A percentile compares a stretch with the other conserved stretches of the same genome.
These are phyloP conservation scores for Pseudogymnoascus sp. DNA, from an alignment of 2,329 filamentous ascomycete genomes.

Conservation along the genomic window DNA sequence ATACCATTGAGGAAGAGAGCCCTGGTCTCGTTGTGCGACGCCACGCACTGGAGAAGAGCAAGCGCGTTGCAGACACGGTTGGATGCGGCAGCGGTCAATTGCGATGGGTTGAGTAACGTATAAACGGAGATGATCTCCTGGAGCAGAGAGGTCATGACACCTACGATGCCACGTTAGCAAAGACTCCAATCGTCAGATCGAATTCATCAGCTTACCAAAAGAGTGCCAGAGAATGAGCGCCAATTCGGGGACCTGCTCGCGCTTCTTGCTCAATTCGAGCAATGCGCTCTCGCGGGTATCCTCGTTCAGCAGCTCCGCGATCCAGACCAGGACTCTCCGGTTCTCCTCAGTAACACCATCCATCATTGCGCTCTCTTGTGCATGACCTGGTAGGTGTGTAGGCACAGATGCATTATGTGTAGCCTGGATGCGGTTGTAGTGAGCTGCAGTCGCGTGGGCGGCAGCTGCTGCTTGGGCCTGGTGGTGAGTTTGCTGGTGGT, in stretches of 20 bases:
- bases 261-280: constrained; percentile 95
- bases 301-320: constrained; percentile 84
- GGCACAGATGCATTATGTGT: constrained; percentile 43
- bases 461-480: constrained; percentile 31
- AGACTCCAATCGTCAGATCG: constrained; percentile 12
- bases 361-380: constrained; percentile 52
- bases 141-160: constrained; percentile 94
- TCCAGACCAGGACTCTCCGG: constrained; percentile 83
- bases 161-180: constrained; percentile 39
- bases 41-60: constrained; percentile 91
- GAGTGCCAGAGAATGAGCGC: constrained; percentile 97
- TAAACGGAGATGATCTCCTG: constrained; percentile 99
- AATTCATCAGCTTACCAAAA: constrained; percentile 60
- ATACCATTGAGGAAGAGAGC: constrained; percentile 88
- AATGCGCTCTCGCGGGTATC: constrained; percentile 82
- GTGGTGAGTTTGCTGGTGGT: constrained; percentile 34
- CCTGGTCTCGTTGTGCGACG: constrained; percentile 92
- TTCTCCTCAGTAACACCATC: constrained; percentile 79
- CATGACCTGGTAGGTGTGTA: constrained; percentile 32
- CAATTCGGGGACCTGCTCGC: constrained; percentile 93
- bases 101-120: constrained; percentile 89
- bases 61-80: constrained; percentile 97
- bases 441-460: constrained; percentile 32
- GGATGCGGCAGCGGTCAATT: constrained; percentile 92
- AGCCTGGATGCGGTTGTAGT: constrained; percentile 68